phyloP scores from a whole-genome alignment of 1,284 basidiomycete species.

The Rugosomyces carneus region DNA sequence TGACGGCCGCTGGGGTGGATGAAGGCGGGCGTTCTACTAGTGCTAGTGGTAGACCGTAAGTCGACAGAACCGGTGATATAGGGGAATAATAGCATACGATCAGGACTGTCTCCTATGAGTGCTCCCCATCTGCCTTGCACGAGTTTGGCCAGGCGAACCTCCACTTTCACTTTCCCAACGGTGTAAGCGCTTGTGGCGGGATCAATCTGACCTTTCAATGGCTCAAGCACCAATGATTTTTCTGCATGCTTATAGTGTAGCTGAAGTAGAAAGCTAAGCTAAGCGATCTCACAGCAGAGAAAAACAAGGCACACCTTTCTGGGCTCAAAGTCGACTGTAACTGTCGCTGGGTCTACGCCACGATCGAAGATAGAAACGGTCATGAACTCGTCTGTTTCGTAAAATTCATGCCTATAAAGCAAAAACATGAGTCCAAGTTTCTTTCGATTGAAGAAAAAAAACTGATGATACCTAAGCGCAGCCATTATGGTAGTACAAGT shows the following conservation, averaged over 20 bases:
- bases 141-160: constrained; percentile 63
- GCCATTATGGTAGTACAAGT: constrained; percentile 24
- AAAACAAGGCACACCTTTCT: constrained; percentile 44
- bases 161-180: constrained; percentile 82
- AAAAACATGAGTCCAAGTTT: neutral
- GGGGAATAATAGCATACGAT: constrained; percentile 45
- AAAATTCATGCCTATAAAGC: constrained; percentile 72
- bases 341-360: constrained; percentile 60
- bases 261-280: constrained; percentile 26
- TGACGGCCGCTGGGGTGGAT: constrained; percentile 27
- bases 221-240: constrained; percentile 59
- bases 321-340: constrained; percentile 59
- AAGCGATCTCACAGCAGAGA: neutral
- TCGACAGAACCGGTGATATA: constrained; percentile 6
- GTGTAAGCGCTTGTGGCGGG: constrained; percentile 55
- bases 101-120: constrained; percentile 68
- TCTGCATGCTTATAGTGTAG: constrained; percentile 59
- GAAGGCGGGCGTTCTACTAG: constrained; percentile 27
- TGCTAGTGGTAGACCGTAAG: constrained; percentile 14
- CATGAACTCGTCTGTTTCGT: constrained; percentile 74
- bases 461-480: constrained; percentile 33
- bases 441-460: neutral
- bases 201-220: constrained; percentile 78
- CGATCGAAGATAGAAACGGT: constrained; percentile 78
- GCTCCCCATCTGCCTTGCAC: constrained; percentile 66